Conservation (phyloP, 192 early-diverging fungal genomes). For the Backusella circina region DNA sequence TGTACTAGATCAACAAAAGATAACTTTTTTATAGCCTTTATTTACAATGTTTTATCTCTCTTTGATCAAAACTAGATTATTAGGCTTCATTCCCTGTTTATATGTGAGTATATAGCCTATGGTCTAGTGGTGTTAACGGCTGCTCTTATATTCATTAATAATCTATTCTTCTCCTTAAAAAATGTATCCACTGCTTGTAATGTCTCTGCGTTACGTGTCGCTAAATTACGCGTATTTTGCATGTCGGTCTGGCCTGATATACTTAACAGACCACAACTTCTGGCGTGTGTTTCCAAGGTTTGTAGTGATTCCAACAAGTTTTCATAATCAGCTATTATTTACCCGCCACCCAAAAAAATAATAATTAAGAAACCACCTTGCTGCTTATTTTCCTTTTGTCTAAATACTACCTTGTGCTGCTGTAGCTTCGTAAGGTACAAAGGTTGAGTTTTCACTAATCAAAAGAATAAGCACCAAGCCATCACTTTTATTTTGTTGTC, state of each 20-base stretch:
- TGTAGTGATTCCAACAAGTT: conserved; percentile 20
- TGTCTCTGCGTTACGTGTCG: conserved; percentile 25
- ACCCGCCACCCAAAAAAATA: neutral
- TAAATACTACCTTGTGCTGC: conserved; percentile 17
- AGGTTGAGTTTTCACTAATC: conserved; percentile 22
- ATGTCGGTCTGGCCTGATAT: conserved; percentile 10
- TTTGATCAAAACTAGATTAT: neutral
- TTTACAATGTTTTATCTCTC: neutral
- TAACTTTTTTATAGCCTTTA: neutral
- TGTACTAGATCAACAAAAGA: neutral
- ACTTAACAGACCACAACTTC: conserved; percentile 26
- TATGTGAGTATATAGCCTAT: neutral
- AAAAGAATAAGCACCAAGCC: neutral
- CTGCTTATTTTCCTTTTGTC: neutral
- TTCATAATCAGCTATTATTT: conserved; percentile 31
- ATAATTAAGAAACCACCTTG: neutral
- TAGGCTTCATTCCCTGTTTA: neutral
- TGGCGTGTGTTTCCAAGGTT: conserved; percentile 19
- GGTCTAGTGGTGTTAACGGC: conserved; percentile 19
- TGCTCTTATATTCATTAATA: conserved; percentile 28
- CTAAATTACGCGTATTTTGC: conserved; percentile 17
- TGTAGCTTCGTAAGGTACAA: conserved; percentile 13
- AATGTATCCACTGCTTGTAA: conserved; percentile 24
- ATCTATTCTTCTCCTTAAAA: conserved; percentile 25
- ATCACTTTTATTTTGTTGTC: neutral